Evolutionary conservation across 1,284 basidiomycete species (phyloP).

Genomic region (Melampsora americana): DNA sequence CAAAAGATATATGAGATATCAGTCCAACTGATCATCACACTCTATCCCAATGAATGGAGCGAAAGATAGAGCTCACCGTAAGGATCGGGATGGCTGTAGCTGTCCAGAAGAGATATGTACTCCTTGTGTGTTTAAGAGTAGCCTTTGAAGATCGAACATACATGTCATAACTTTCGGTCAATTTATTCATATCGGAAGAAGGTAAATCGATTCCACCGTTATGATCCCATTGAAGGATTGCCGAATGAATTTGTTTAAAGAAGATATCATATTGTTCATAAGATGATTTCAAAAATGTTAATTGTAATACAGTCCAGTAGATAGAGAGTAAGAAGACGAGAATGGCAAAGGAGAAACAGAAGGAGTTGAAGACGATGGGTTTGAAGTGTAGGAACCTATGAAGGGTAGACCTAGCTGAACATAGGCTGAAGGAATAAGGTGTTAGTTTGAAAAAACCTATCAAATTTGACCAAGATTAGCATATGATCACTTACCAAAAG

Average conservation of each 20-base stretch:
- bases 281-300: constrained; percentile 41
- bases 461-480: not conserved
- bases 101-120: not conserved
- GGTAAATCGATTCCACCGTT: not conserved
- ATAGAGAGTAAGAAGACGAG: not conserved
- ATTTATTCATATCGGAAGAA: not conserved
- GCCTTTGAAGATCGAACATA: not conserved
- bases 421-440: not conserved
- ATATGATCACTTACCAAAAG: not conserved
- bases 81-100: not conserved
- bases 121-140: not conserved
- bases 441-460: not conserved
- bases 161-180: not conserved
- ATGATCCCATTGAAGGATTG: not conserved
- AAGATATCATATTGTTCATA: constrained; percentile 43
- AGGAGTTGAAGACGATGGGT: not conserved
- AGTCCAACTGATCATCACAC: not conserved
- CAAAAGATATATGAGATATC: not conserved
- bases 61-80: not conserved
- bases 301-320: not conserved
- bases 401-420: not conserved
- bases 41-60: not conserved
- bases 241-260: constrained; percentile 1
- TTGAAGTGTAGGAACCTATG: constrained; percentile 4
- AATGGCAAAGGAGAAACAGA: not conserved